These are phyloP conservation scores for Spongospora subterranea DNA, from an alignment of 208 protist species.

Conservation along the genomic window DNA sequence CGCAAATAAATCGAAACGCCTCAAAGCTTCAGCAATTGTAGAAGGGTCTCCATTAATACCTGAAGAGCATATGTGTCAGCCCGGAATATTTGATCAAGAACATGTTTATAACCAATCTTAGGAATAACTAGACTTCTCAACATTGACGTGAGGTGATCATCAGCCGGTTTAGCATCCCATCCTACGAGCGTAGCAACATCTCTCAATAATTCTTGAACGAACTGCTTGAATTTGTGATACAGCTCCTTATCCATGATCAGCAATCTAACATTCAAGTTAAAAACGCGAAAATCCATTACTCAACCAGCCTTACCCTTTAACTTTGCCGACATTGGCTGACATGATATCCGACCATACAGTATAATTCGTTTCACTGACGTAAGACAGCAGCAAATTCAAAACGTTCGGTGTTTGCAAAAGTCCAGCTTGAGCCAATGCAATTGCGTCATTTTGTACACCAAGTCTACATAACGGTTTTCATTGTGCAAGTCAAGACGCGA, in stretches of 20 bases:
- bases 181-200: not conserved
- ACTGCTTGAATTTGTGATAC: constrained; percentile 5
- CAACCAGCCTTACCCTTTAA: constrained; percentile 18
- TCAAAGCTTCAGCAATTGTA: constrained; percentile 39
- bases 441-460: constrained; percentile 17
- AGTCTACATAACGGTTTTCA: not conserved
- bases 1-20: constrained; percentile 1
- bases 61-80: not conserved
- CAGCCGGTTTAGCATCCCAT: constrained; percentile 16
- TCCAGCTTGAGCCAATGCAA: not conserved
- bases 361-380: constrained; percentile 25
- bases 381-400: constrained; percentile 17
- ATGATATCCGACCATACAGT: constrained; percentile 39
- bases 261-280: not conserved
- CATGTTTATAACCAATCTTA: not conserved
- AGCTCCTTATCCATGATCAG: constrained; percentile 2
- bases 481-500: not conserved
- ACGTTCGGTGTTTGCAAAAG: not conserved
- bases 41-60: constrained; percentile 5
- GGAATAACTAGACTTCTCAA: constrained; percentile 22
- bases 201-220: not conserved
- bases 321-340: not conserved
- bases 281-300: not conserved
- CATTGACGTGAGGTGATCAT: constrained; percentile 48
- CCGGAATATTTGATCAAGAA: not conserved